A percentile compares a stretch with the other conserved stretches of the same genome.
phyloP scores from a whole-genome alignment of 495 filamentous ascomycete genomes.

The Lasiosphaeria miniovina region DNA sequence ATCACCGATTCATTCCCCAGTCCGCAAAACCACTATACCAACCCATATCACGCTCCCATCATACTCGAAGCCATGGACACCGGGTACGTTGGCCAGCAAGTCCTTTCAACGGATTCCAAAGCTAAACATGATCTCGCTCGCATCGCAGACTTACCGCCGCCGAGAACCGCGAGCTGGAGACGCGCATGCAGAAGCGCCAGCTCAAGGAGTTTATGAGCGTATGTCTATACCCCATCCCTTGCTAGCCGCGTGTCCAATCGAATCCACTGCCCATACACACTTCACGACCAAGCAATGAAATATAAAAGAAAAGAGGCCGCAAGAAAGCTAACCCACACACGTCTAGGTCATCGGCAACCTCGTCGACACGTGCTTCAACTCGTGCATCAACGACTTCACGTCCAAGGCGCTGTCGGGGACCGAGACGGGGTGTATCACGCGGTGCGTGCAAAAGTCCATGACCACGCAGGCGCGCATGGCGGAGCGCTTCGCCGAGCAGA shows the following conservation, averaged over 20 bases:
- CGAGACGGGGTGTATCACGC: conserved; percentile 85
- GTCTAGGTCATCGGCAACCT: conserved; percentile 92
- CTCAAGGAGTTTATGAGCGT: conserved; percentile 98
- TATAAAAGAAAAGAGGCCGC: background rate
- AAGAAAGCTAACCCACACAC: conserved; percentile 9
- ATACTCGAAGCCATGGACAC: conserved; percentile 12
- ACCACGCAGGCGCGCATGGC: conserved; percentile 81
- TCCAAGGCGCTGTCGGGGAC: conserved; percentile 84
- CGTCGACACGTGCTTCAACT: conserved; percentile 91
- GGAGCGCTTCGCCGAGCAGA: conserved; percentile 92
- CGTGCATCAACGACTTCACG: conserved; percentile 98
- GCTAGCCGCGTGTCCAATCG: background rate
- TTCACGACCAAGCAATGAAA: conserved; percentile 3
- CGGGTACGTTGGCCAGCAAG: conserved; percentile 4
- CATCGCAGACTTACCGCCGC: conserved; percentile 60
- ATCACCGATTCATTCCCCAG: background rate
- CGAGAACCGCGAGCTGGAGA: conserved; percentile 88
- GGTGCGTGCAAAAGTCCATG: conserved; percentile 93
- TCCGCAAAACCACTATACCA: background rate
- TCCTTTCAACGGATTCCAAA: background rate
- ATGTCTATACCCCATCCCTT: conserved; percentile 32
- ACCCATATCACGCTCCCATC: background rate
- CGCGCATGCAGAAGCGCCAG: conserved; percentile 92
- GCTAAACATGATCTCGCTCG: conserved; percentile 12
- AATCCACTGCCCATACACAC: conserved; percentile 7